Evolutionary conservation across 805 yeast species (phyloP).

Genomic region (Monosporozyma siamensis): DNA sequence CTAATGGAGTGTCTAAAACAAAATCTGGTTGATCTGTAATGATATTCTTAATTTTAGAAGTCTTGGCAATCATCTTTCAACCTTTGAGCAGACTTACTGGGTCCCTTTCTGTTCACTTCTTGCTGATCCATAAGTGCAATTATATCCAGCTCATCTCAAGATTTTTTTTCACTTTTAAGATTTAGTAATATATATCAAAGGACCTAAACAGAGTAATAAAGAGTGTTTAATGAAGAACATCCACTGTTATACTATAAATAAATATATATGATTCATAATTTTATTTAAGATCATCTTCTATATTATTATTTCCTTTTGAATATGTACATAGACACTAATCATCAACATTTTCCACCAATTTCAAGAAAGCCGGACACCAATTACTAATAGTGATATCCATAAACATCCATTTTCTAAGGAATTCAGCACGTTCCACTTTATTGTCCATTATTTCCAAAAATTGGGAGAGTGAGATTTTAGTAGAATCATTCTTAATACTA

Average conservation of each 20-base stretch:
- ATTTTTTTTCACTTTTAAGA: background rate
- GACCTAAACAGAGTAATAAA: too few species aligned
- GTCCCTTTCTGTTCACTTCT: too few species aligned
- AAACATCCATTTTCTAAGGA: conserved; percentile 45
- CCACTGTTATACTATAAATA: too few species aligned
- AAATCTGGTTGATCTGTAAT: conserved; percentile 24
- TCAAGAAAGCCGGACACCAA: conserved; percentile 64
- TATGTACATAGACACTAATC: too few species aligned
- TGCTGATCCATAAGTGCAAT: too few species aligned
- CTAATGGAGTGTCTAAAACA: conserved; percentile 27
- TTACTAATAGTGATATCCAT: conserved; percentile 44
- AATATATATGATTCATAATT: too few species aligned
- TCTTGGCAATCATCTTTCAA: background rate
- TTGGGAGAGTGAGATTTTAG: conserved; percentile 22
- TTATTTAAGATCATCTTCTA: too few species aligned
- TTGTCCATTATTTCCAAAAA: conserved; percentile 19
- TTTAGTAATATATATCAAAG: too few species aligned
- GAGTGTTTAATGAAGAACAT: too few species aligned
- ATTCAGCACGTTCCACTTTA: conserved; percentile 27
- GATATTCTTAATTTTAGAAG: background rate
- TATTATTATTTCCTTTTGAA: too few species aligned
- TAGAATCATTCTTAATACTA: conserved; percentile 23
- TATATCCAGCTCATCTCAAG: background rate
- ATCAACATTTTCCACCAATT: conserved; percentile 36
- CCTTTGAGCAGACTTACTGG: too few species aligned